Conservation (phyloP, 805 yeast species). For the Helenozyma baotianmanensis region DNA sequence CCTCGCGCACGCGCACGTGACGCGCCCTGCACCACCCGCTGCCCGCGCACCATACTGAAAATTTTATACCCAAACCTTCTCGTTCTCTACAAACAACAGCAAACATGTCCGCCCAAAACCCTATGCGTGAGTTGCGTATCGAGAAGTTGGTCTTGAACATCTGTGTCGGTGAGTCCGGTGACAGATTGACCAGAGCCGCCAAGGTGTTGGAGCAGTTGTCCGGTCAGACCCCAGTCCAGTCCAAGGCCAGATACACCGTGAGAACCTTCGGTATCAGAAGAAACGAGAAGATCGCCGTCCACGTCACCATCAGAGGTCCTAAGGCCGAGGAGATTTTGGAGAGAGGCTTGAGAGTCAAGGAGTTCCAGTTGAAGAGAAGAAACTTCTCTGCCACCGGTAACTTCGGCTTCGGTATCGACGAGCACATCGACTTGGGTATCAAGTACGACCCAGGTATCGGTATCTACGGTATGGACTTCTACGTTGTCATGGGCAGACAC, state of each 20-base stretch:
- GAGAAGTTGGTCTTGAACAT: constrained; percentile 99
- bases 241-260: constrained; percentile 99
- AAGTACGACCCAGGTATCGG: constrained; percentile 99
- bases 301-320: constrained; percentile 99
- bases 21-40: constrained; percentile 4
- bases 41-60: constrained; percentile 5
- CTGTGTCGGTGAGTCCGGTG: constrained; percentile 99
- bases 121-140: constrained; percentile 98
- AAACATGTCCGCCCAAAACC: constrained; percentile 57
- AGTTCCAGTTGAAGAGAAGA: constrained; percentile 89
- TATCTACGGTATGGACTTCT: constrained; percentile 99
- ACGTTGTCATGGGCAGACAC: constrained; percentile 98
- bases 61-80: constrained; percentile 2
- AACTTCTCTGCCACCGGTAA: constrained; percentile 99
- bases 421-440: constrained; percentile 99
- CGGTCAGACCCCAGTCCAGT: constrained; percentile 99
- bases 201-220: constrained; percentile 99
- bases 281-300: constrained; percentile 99
- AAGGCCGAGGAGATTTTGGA: constrained; percentile 97
- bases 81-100: constrained; percentile 7
- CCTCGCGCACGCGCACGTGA: constrained; percentile 8
- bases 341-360: constrained; percentile 99
- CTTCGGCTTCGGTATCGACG: constrained; percentile 99
- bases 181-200: constrained; percentile 99
- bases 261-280: constrained; percentile 99